Evolutionary conservation across 495 filamentous ascomycete genomes (phyloP).

Genomic region (Aspergillus panamensis): DNA sequence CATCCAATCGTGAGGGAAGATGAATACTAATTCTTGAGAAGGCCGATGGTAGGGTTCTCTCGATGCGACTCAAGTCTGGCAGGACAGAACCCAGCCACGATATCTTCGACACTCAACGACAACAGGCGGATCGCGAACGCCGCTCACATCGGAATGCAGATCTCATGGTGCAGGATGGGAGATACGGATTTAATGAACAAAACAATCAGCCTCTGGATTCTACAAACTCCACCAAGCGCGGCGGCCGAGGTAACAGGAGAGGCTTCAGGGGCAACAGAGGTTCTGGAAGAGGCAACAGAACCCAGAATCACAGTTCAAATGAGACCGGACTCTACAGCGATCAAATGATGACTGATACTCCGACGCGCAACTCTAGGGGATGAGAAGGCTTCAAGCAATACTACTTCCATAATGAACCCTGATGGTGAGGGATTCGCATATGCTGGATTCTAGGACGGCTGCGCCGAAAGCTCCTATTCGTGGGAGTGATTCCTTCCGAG

Average conservation of each 20-base stretch:
- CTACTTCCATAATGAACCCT: background rate
- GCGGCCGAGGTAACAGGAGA: constrained; percentile 15
- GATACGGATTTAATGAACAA: constrained; percentile 51
- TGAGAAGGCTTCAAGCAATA: constrained; percentile 21
- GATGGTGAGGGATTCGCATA: background rate
- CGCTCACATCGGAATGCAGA: constrained; percentile 40
- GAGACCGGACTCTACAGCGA: constrained; percentile 40
- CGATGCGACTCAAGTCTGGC: constrained; percentile 65
- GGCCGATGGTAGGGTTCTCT: constrained; percentile 82
- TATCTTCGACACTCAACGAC: constrained; percentile 38
- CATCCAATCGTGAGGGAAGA: background rate
- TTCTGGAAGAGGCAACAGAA: constrained; percentile 10
- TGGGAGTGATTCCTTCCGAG: background rate
- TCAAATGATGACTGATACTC: constrained; percentile 44
- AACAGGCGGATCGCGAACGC: constrained; percentile 46
- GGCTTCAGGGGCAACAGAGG: constrained; percentile 12
- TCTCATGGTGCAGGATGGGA: constrained; percentile 56
- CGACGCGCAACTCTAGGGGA: constrained; percentile 25
- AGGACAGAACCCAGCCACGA: constrained; percentile 29
- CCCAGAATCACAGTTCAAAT: constrained; percentile 12
- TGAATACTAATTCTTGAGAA: constrained; percentile 36
- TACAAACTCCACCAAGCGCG: constrained; percentile 4
- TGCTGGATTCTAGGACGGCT: background rate
- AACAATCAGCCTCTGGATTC: constrained; percentile 26
- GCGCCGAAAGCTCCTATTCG: background rate